Base-by-base conservation (phyloP, 106 monocot species). In the Chionographis japonica region DNA sequence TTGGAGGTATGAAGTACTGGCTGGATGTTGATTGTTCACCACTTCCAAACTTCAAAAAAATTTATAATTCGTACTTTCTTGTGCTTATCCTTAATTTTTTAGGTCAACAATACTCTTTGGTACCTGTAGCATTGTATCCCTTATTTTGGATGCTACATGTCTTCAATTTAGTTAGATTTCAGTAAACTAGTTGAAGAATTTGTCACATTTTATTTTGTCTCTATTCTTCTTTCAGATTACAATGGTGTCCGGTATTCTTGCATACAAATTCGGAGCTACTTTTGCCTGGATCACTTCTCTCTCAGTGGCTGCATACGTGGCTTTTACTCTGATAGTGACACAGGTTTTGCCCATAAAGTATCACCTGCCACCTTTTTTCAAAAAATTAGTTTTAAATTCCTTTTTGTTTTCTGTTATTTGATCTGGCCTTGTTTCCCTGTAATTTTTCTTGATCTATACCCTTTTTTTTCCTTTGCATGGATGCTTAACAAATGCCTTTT, bases 261-360 rank as follows among this genome's bases (percentile, higher is more conserved):
- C 98, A 13, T 98, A 98, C 79, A 87, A 79, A 20, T 98, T 87
- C 78, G 93, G 98, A 41, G 68, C 98, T 54, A 80, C 85, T 75
- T 98, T 98, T 83, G 93, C 93, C 65, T 93, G 89, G 90, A 98
- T 98, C 53, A 98, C 93, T 54, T 85, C 98, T 55, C 60, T 90
- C 27, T 90, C 98, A 78, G 93, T 98, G 60, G 86, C 90, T 59
- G 76, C 93, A 49, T 98, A 98, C 83, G 66, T 98, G 80, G 90
- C 85, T 73, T 98, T 98, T 71, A 98, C 98, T 42, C 75, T 98
- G 60, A 59, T 74, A 40, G 87, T 98, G 37, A 98, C 98, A 73
- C 98, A 98, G 89, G 98, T 98, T 27, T 27, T 27, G 27, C 27
- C 27, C 27, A 27, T 27, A 27, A 27, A 68, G 63, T 50, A 46